Conservation (phyloP, 2,329 filamentous ascomycete genomes). For the Diaporthe velutina region DNA sequence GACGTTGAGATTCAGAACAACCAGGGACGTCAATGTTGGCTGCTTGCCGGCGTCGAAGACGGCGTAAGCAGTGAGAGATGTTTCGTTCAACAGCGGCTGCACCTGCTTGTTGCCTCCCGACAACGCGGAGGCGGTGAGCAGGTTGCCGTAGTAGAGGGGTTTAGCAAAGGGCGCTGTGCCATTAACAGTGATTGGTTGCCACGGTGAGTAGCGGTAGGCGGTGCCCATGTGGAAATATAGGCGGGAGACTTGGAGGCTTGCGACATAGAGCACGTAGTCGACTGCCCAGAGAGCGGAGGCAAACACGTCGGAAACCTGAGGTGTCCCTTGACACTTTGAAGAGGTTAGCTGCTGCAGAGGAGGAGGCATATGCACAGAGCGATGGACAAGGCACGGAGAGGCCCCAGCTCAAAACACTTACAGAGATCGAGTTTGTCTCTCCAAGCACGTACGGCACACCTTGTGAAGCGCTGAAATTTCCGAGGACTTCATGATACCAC, state of each 20-base stretch:
- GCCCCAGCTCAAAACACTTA: background rate
- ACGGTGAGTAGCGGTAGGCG: constrained; percentile 42
- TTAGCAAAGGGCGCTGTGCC: constrained; percentile 37
- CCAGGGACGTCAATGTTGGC: constrained; percentile 9
- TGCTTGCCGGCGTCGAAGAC: constrained; percentile 16
- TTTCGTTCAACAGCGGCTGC: constrained; percentile 24
- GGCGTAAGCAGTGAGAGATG: constrained; percentile 23
- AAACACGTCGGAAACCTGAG: constrained; percentile 18
- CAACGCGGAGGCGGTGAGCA: constrained; percentile 39
- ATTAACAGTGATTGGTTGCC: constrained; percentile 42
- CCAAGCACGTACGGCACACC: constrained; percentile 38
- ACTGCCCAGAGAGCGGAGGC: constrained; percentile 30
- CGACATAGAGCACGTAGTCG: constrained; percentile 32
- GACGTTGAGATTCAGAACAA: constrained; percentile 23
- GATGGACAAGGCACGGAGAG: background rate
- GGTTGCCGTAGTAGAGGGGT: constrained; percentile 44
- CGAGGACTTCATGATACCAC: constrained; percentile 41
- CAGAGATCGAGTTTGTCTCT: constrained; percentile 34
- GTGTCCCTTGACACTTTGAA: constrained; percentile 3
- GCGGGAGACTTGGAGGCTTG: constrained; percentile 23
- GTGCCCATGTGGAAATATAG: constrained; percentile 40
- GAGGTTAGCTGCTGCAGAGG: background rate
- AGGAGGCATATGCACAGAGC: no score
- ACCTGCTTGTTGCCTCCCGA: constrained; percentile 34
- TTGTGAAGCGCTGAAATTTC: constrained; percentile 33